A percentile compares a stretch with the other conserved stretches of the same genome.
phyloP scores from a whole-genome alignment of 305 asterid species.

The Fraxinus baroniana region DNA sequence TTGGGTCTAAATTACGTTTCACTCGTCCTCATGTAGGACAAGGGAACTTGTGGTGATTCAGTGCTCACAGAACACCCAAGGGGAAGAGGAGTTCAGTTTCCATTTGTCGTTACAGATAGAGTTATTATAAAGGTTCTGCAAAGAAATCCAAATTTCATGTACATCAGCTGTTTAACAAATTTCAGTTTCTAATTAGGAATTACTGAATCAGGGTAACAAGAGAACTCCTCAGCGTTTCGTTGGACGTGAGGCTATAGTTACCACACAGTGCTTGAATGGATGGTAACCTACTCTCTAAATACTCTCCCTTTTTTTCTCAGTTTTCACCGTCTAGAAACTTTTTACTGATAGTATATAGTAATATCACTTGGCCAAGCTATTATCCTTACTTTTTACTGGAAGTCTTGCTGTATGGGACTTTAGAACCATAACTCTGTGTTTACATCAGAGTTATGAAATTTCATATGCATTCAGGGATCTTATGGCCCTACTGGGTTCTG shows the following conservation, averaged over 20 bases:
- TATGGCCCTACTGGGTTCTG: background rate
- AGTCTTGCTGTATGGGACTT: background rate
- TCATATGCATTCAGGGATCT: background rate
- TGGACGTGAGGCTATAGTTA: conserved; percentile 92
- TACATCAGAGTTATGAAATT: background rate
- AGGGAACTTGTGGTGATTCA: conserved; percentile 58
- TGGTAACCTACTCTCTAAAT: conserved; percentile 49
- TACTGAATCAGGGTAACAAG: conserved; percentile 84
- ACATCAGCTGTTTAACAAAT: conserved; percentile 23
- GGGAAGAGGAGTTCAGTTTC: conserved; percentile 86
- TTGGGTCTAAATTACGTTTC: conserved; percentile 14
- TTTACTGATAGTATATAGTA: background rate
- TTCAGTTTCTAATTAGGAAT: conserved; percentile 32
- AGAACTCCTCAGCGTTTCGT: conserved; percentile 93
- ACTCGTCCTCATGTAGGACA: conserved; percentile 47
- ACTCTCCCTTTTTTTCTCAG: background rate
- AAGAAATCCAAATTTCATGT: conserved; percentile 22
- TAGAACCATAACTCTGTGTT: background rate
- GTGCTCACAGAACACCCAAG: conserved; percentile 47
- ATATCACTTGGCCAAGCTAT: background rate
- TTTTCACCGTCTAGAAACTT: background rate
- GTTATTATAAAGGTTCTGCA: conserved; percentile 75
- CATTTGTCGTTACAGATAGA: conserved; percentile 77
- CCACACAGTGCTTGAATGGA: conserved; percentile 93
- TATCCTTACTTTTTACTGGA: background rate